phyloP scores from a whole-genome alignment of 2,329 filamentous ascomycete genomes.

The Podosphaera xanthii region DNA sequence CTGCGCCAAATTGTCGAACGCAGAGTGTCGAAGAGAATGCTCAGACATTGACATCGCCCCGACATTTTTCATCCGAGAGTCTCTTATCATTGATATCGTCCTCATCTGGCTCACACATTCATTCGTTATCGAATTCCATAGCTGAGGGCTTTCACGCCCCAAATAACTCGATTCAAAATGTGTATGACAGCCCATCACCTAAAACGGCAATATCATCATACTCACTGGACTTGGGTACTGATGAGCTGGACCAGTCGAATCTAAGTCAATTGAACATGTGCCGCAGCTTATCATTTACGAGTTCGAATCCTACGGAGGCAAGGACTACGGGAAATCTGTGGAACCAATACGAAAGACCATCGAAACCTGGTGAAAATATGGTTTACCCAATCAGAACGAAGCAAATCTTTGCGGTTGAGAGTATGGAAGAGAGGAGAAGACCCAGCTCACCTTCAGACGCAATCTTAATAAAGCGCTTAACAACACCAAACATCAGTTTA shows the following conservation, averaged over 20 bases:
- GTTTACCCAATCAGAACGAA: neutral
- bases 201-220: neutral
- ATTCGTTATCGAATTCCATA: constrained; percentile 14
- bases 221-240: neutral
- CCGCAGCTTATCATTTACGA: constrained; percentile 9
- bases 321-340: neutral
- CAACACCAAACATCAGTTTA: constrained; percentile 8
- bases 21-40: constrained; percentile 4
- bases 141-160: constrained; percentile 7
- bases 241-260: neutral
- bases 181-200: constrained; percentile 1
- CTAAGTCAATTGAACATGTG: neutral
- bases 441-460: constrained; percentile 16
- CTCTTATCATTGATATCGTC: constrained; percentile 15
- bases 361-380: neutral
- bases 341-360: neutral
- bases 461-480: constrained; percentile 13
- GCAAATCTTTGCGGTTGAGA: neutral
- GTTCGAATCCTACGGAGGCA: constrained; percentile 4
- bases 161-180: constrained; percentile 3
- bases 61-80: constrained; percentile 16
- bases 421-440: constrained; percentile 2
- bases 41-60: constrained; percentile 8
- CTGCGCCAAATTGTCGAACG: constrained; percentile 5
- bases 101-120: constrained; percentile 14